A percentile compares a stretch with the other conserved stretches of the same genome.
phyloP scores from a whole-genome alignment of 495 filamentous ascomycete species.

The Trichoderma reesei region DNA sequence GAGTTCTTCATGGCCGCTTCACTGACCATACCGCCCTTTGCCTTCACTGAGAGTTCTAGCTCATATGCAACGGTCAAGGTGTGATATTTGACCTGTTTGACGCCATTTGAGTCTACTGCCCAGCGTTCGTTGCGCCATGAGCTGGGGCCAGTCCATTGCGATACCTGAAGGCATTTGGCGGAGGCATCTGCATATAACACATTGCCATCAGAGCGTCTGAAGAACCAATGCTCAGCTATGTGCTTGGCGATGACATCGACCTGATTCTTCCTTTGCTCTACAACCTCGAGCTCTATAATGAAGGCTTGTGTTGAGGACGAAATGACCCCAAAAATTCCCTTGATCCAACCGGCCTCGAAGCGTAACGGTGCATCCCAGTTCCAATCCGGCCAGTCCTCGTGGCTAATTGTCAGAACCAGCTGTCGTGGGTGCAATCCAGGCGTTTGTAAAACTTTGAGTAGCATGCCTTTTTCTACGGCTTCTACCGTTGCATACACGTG shows the following conservation, averaged over 20 bases:
- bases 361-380: conserved; percentile 16
- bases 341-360: conserved; percentile 19
- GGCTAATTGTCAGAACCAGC: conserved; percentile 23
- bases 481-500: conserved; percentile 22
- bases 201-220: conserved; percentile 18
- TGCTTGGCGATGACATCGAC: conserved; percentile 19
- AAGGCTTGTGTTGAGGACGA: conserved; percentile 21
- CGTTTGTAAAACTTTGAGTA: conserved; percentile 16
- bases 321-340: conserved; percentile 11
- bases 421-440: conserved; percentile 16
- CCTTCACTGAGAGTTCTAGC: neutral
- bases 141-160: conserved; percentile 23
- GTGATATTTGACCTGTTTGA: conserved; percentile 21
- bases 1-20: neutral
- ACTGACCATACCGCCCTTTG: neutral
- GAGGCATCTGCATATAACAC: conserved; percentile 13
- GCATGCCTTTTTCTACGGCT: conserved; percentile 13
- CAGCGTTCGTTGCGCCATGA: conserved; percentile 16
- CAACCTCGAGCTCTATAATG: conserved; percentile 23
- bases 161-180: conserved; percentile 12
- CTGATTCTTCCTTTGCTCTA: conserved; percentile 20
- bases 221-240: conserved; percentile 21
- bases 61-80: conserved; percentile 9
- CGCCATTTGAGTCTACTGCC: conserved; percentile 20
- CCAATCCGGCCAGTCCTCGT: conserved; percentile 27